A percentile compares a stretch with the other conserved stretches of the same genome.
These are phyloP conservation scores for Macrolepiota fuliginosa DNA, from an alignment of 768 basidiomycete genomes.

Conservation along the genomic window DNA sequence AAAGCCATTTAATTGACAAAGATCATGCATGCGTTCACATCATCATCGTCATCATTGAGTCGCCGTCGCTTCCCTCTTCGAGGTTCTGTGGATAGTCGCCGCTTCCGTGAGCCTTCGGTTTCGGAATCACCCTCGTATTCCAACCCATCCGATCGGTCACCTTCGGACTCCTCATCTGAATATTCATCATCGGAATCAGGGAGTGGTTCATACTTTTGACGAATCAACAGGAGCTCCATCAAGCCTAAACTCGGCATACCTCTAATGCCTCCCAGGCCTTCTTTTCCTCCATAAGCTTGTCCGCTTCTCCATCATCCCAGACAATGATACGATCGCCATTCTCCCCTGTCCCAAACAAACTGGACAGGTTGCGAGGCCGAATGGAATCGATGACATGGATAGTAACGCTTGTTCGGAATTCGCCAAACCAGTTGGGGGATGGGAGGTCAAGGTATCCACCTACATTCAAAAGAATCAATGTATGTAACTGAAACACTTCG, in stretches of 20 bases:
- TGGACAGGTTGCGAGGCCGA: constrained; percentile 85
- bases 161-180: constrained; percentile 46
- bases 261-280: constrained; percentile 84
- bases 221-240: constrained; percentile 7
- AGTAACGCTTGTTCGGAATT: constrained; percentile 56
- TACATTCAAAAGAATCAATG: constrained; percentile 89
- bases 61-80: constrained; percentile 51
- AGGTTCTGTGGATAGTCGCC: constrained; percentile 29
- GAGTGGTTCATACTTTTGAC: constrained; percentile 71
- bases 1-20: background rate
- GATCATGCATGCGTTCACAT: constrained; percentile 26
- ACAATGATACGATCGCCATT: constrained; percentile 74
- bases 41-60: constrained; percentile 39
- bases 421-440: constrained; percentile 72
- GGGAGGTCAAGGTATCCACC: constrained; percentile 86
- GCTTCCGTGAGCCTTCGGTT: constrained; percentile 37
- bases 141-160: constrained; percentile 43
- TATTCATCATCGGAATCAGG: constrained; percentile 66
- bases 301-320: constrained; percentile 90
- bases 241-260: constrained; percentile 41
- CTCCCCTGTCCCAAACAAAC: constrained; percentile 72
- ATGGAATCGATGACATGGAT: constrained; percentile 95
- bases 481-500: constrained; percentile 59
- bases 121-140: constrained; percentile 41
- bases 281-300: constrained; percentile 64